A percentile compares a stretch with the other conserved stretches of the same genome.
These are phyloP conservation scores for Solanum chilense DNA, from an alignment of 257 asterid species.

Conservation along the genomic window DNA sequence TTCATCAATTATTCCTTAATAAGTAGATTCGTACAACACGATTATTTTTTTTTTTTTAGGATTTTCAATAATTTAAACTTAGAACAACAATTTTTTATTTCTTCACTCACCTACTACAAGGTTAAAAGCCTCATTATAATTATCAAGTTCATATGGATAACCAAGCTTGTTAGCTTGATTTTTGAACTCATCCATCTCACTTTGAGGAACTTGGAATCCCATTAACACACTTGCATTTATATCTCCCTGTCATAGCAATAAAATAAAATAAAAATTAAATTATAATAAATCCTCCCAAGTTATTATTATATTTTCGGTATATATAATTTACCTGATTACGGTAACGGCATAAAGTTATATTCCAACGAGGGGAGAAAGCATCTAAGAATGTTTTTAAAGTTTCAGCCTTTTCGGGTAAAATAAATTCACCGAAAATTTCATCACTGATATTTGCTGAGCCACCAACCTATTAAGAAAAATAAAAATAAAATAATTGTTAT, in stretches of 20 bases:
- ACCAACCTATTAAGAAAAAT: no score
- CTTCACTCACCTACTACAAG: constrained; percentile 37
- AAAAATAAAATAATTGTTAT: no score
- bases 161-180: constrained; percentile 54
- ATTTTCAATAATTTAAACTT: not conserved
- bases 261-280: not conserved
- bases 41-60: not conserved
- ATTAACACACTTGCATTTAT: constrained; percentile 80
- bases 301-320: no score
- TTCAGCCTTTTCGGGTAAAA: no score
- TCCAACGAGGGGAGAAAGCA: no score
- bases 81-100: not conserved
- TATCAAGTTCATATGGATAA: constrained; percentile 54
- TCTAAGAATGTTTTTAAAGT: no score
- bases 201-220: constrained; percentile 63
- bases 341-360: no score
- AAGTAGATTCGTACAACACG: not conserved
- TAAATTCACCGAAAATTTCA: no score
- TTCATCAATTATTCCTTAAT: not conserved
- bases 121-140: constrained; percentile 43
- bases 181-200: constrained; percentile 57
- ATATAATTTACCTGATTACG: no score
- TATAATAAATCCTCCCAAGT: not conserved
- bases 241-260: constrained; percentile 44
- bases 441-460: no score